phyloP scores from a whole-genome alignment of 768 basidiomycete genomes.

The Leccinum ochraceum region DNA sequence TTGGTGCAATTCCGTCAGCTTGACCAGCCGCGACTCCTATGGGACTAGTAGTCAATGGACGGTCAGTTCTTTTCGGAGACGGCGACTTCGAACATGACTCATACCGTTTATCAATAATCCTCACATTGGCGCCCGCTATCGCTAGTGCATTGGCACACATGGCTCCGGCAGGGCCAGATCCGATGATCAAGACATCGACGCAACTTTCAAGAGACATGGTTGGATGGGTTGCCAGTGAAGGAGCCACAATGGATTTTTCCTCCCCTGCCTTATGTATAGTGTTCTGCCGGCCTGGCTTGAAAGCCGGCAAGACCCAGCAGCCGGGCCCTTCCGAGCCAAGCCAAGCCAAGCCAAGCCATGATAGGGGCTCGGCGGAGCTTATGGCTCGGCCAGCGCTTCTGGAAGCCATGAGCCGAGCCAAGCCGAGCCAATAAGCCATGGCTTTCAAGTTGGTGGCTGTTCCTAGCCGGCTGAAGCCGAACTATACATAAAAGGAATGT shows the following conservation, averaged over 20 bases:
- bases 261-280: background rate
- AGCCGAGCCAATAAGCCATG: background rate
- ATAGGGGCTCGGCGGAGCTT: background rate
- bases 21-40: background rate
- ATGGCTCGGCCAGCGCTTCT: background rate
- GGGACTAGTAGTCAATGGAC: background rate
- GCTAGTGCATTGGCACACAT: background rate
- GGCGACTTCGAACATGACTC: background rate
- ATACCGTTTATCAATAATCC: slow-evolving; percentile 1
- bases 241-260: background rate
- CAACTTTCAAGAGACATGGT: background rate
- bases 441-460: background rate
- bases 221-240: background rate
- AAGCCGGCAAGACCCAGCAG: background rate
- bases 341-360: background rate
- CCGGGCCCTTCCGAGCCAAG: background rate
- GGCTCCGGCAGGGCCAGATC: background rate
- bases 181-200: background rate
- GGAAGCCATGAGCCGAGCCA: background rate
- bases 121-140: background rate
- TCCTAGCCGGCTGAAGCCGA: background rate
- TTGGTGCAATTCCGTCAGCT: background rate
- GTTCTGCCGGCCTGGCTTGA: background rate
- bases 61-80: background rate
- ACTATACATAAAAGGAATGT: background rate